These are phyloP conservation scores for Climacium dendroides DNA, from an alignment of 225 moss, liverwort and hornwort genomes.

Conservation along the genomic window DNA sequence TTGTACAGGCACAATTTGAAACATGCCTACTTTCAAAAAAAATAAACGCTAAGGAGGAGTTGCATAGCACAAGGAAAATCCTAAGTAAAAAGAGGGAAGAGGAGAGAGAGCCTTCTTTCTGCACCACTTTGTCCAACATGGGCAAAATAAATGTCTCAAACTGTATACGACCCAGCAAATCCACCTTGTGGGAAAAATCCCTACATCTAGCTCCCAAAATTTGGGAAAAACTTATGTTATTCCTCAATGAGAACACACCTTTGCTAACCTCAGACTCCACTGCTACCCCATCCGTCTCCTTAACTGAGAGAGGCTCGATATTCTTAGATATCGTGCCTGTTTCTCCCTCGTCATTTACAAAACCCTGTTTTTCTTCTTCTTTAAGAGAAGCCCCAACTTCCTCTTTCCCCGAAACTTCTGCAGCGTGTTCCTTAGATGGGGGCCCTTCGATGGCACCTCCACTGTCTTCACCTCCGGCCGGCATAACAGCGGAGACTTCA, in stretches of 20 bases:
- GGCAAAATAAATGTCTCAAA: slow-evolving; percentile 68
- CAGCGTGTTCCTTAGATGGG: slow-evolving; percentile 61
- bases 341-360: slow-evolving; percentile 97
- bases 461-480: slow-evolving; percentile 60
- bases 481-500: slow-evolving; percentile 44
- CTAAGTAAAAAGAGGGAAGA: slow-evolving; percentile 41
- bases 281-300: slow-evolving; percentile 99
- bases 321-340: slow-evolving; percentile 92
- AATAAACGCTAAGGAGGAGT: slow-evolving; percentile 24
- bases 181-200: slow-evolving; percentile 69
- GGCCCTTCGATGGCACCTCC: slow-evolving; percentile 86
- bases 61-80: slow-evolving; percentile 19
- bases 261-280: slow-evolving; percentile 99
- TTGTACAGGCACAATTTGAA: slow-evolving; percentile 21
- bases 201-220: slow-evolving; percentile 65
- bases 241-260: slow-evolving; percentile 99
- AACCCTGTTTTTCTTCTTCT: slow-evolving; percentile 71
- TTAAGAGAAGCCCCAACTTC: slow-evolving; percentile 51
- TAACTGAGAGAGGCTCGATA: slow-evolving; percentile 97
- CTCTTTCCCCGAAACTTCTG: slow-evolving; percentile 41
- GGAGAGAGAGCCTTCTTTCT: slow-evolving; percentile 60
- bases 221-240: slow-evolving; percentile 71
- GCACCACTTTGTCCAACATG: slow-evolving; percentile 58
- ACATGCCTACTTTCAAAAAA: slow-evolving; percentile 26
- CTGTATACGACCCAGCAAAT: slow-evolving; percentile 73